Evolutionary conservation across 2,329 filamentous ascomycete genomes (phyloP).

Genomic region (Talaromyces sp.): DNA sequence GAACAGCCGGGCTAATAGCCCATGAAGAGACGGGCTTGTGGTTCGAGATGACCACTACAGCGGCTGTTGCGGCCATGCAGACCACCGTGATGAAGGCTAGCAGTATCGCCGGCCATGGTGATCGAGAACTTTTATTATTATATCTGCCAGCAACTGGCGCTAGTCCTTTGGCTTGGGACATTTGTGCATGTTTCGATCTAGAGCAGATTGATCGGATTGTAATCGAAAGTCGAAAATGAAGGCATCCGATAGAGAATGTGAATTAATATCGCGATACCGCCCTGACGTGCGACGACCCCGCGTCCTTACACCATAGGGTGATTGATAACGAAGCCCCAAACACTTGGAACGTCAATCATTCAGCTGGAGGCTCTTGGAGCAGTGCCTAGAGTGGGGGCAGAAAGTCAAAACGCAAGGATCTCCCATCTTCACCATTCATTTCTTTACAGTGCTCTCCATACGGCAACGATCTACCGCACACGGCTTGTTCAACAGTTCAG

Average conservation of each 20-base stretch:
- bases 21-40: neutral
- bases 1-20: neutral
- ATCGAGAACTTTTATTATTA: neutral
- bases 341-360: neutral
- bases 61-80: neutral
- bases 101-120: neutral
- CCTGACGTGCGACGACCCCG: neutral
- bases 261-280: neutral
- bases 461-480: neutral
- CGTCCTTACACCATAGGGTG: neutral
- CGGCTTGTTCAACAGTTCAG: neutral
- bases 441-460: neutral
- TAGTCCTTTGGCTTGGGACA: neutral
- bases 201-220: neutral
- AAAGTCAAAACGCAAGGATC: neutral
- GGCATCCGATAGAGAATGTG: neutral
- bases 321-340: neutral
- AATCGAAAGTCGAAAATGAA: neutral
- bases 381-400: neutral
- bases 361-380: neutral
- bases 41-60: slow-evolving; percentile 1
- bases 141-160: neutral
- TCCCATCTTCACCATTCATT: neutral
- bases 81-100: neutral
- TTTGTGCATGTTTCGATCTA: neutral